Percentiles rank a stretch among this genome's conserved stretches.
These are phyloP conservation scores for Thalassia testudinum DNA, from an alignment of 116 monocot species.

Conservation along the genomic window DNA sequence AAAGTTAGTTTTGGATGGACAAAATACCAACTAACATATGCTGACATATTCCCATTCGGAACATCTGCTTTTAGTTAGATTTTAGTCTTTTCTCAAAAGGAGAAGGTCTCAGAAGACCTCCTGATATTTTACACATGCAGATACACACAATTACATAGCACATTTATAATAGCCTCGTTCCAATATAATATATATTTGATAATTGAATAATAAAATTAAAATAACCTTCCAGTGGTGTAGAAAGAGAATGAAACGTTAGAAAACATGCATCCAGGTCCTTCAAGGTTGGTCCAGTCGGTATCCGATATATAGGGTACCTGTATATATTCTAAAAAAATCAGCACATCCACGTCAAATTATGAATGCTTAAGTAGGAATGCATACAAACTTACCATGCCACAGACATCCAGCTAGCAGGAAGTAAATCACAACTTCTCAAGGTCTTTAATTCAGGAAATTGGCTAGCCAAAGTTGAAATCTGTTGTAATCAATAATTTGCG, in stretches of 20 bases:
- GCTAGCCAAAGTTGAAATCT: conserved; percentile 57
- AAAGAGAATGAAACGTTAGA: conserved; percentile 77
- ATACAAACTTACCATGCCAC: conserved; percentile 57
- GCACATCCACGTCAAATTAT: neutral
- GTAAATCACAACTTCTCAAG: conserved; percentile 63
- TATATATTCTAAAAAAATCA: conserved; percentile 7
- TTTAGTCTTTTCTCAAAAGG: too few relatives aligned
- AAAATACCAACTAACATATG: too few relatives aligned
- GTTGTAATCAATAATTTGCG: neutral
- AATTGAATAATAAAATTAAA: too few relatives aligned
- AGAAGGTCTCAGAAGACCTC: too few relatives aligned
- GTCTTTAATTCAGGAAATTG: conserved; percentile 47
- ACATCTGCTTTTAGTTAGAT: too few relatives aligned
- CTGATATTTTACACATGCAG: too few relatives aligned
- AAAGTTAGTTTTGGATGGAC: too few relatives aligned
- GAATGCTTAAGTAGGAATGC: neutral
- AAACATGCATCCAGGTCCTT: conserved; percentile 91
- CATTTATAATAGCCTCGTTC: too few relatives aligned
- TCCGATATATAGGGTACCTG: conserved; percentile 99
- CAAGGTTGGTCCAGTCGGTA: conserved; percentile 73
- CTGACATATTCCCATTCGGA: too few relatives aligned
- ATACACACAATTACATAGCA: too few relatives aligned
- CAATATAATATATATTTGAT: too few relatives aligned
- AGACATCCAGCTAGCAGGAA: conserved; percentile 76
- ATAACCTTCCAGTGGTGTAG: conserved; percentile 20